phyloP scores from a whole-genome alignment of 2,329 filamentous ascomycete genomes.

The Lachnellula suecica region DNA sequence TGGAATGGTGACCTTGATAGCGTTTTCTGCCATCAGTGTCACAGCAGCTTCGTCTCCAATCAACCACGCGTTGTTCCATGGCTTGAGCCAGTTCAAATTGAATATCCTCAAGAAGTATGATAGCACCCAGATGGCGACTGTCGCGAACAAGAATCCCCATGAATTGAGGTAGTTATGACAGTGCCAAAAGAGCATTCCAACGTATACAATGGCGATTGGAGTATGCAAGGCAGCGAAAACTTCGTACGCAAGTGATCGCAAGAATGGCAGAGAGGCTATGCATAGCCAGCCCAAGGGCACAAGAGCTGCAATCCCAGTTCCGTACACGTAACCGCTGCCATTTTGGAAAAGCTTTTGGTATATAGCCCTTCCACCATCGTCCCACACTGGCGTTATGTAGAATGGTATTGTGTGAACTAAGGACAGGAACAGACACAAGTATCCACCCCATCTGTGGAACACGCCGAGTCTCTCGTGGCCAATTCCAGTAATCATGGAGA shows the following conservation, averaged over 20 bases:
- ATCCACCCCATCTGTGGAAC: conserved; percentile 87
- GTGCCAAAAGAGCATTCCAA: conserved; percentile 92
- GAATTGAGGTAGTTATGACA: conserved; percentile 89
- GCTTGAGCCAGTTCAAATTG: conserved; percentile 87
- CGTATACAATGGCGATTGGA: conserved; percentile 75
- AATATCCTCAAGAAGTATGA: conserved; percentile 76
- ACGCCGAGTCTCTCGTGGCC: conserved; percentile 91
- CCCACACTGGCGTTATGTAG: conserved; percentile 84
- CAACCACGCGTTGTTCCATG: conserved; percentile 75
- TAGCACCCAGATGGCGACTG: conserved; percentile 72
- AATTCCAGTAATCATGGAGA: conserved; percentile 83
- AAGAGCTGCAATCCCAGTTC: conserved; percentile 79
- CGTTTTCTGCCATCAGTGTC: conserved; percentile 85
- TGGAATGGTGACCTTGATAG: conserved; percentile 93
- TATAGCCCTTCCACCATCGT: conserved; percentile 69
- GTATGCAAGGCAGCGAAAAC: conserved; percentile 81
- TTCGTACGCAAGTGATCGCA: conserved; percentile 80
- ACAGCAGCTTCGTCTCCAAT: conserved; percentile 91
- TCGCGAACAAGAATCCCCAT: conserved; percentile 85
- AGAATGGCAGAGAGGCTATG: conserved; percentile 75
- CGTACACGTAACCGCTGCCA: conserved; percentile 71
- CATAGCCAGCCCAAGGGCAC: conserved; percentile 83
- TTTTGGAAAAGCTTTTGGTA: conserved; percentile 70
- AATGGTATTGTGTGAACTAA: conserved; percentile 86
- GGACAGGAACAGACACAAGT: conserved; percentile 79